Conservation (phyloP, 2,329 filamentous ascomycete species). For the Xylariales sp. region DNA sequence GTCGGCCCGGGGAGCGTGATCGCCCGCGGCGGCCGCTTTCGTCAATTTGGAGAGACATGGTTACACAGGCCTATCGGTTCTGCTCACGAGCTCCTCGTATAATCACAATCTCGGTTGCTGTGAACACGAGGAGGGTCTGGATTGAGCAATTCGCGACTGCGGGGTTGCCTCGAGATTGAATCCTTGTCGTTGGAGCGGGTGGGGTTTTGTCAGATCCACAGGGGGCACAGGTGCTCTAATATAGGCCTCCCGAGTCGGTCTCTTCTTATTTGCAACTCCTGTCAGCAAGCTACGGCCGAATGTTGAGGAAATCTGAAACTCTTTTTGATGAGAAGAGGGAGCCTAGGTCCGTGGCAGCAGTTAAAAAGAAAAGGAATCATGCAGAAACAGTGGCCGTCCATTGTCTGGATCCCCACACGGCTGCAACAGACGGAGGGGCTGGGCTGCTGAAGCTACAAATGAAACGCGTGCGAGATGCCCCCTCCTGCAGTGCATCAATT, state of each 20-base stretch:
- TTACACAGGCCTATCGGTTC: too few relatives aligned
- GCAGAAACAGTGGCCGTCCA: not conserved
- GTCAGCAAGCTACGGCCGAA: too few relatives aligned
- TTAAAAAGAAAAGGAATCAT: not conserved
- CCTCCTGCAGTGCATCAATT: not conserved
- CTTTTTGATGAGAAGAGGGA: too few relatives aligned
- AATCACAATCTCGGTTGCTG: not conserved
- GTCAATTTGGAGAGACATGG: slow-evolving; percentile 51
- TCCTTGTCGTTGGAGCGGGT: too few relatives aligned
- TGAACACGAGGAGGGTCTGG: not conserved
- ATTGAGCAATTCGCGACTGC: too few relatives aligned
- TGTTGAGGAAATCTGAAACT: too few relatives aligned
- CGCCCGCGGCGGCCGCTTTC: slow-evolving; percentile 39
- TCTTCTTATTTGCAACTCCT: too few relatives aligned
- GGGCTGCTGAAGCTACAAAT: slow-evolving; percentile 5
- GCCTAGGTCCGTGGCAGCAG: too few relatives aligned
- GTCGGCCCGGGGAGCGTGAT: slow-evolving; percentile 41
- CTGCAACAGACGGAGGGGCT: slow-evolving; percentile 4
- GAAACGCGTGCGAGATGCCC: slow-evolving; percentile 3
- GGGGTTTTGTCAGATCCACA: too few relatives aligned
- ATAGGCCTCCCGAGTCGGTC: too few relatives aligned
- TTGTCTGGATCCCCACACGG: slow-evolving; percentile 1
- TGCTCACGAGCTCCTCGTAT: not conserved
- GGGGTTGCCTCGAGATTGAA: too few relatives aligned
- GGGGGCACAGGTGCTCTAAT: too few relatives aligned